Evolutionary conservation across 345 rosid species (phyloP).

Genomic region (Eucalyptus urophylla): DNA sequence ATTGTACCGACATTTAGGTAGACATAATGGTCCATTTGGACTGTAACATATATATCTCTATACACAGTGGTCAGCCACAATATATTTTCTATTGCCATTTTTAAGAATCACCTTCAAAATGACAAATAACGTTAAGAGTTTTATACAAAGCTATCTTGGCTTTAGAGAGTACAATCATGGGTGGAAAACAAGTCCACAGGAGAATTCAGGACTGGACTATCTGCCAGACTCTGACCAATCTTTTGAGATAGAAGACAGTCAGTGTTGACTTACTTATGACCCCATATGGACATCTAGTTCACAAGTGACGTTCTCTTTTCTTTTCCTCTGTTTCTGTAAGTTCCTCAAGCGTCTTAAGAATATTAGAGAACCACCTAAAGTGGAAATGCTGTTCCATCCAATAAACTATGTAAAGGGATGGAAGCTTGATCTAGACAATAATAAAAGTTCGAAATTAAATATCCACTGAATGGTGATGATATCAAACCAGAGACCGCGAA

Average conservation of each 20-base stretch:
- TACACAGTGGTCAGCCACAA: background rate
- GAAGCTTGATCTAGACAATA: background rate
- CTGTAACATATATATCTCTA: background rate
- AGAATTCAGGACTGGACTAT: background rate
- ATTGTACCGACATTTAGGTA: background rate
- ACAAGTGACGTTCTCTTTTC: background rate
- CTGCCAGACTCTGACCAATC: background rate
- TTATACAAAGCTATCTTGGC: background rate
- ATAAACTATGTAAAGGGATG: background rate
- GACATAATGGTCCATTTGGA: background rate
- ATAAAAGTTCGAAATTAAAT: background rate
- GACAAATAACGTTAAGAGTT: background rate
- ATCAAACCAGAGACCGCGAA: conserved; percentile 64
- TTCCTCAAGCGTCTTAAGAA: background rate
- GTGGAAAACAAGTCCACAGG: background rate
- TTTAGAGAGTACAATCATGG: background rate
- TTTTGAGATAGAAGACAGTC: background rate
- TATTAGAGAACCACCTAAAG: background rate
- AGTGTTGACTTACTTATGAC: background rate
- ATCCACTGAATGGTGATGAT: background rate
- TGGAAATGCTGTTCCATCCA: background rate
- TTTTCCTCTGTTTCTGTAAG: background rate
- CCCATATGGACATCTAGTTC: background rate
- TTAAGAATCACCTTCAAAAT: background rate
- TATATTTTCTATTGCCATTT: background rate